Percentiles rank a stretch among this genome's conserved stretches.
These are phyloP conservation scores for Apiospora pterosperma DNA, from an alignment of 2,329 filamentous ascomycete genomes.

Conservation along the genomic window DNA sequence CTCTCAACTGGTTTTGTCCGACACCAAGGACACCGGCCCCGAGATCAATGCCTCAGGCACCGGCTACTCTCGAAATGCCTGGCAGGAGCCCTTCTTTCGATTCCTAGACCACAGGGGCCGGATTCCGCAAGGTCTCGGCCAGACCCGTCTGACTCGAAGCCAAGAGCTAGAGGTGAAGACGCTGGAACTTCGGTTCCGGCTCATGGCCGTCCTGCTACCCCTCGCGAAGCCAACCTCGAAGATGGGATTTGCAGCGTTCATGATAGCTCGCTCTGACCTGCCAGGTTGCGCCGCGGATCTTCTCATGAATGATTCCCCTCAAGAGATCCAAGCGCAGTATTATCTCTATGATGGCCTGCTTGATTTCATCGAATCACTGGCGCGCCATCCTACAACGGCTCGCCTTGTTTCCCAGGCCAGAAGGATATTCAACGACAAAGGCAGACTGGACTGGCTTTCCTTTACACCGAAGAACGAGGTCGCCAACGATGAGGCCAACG, in stretches of 20 bases:
- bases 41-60: neutral
- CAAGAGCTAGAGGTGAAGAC: neutral
- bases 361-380: conserved; percentile 34
- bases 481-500: conserved; percentile 1
- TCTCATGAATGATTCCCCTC: conserved; percentile 16
- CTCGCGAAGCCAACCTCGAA: neutral
- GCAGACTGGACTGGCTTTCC: conserved; percentile 33
- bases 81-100: too few species aligned
- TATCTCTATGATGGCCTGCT: conserved; percentile 35
- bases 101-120: too few species aligned
- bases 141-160: too few species aligned
- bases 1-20: neutral
- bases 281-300: conserved; percentile 13
- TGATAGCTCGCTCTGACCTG: conserved; percentile 18
- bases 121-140: neutral
- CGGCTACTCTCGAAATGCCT: neutral
- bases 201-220: conserved; percentile 16
- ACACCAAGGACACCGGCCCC: neutral
- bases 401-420: conserved; percentile 30
- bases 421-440: conserved; percentile 25
- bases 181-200: conserved; percentile 14
- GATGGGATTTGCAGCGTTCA: neutral
- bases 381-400: conserved; percentile 25
- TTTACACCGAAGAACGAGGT: conserved; percentile 12
- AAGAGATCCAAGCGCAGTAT: conserved; percentile 20